Base-by-base conservation (phyloP, 1,139 yeast genomes). In the Suzukiozyma palmioleophila region DNA sequence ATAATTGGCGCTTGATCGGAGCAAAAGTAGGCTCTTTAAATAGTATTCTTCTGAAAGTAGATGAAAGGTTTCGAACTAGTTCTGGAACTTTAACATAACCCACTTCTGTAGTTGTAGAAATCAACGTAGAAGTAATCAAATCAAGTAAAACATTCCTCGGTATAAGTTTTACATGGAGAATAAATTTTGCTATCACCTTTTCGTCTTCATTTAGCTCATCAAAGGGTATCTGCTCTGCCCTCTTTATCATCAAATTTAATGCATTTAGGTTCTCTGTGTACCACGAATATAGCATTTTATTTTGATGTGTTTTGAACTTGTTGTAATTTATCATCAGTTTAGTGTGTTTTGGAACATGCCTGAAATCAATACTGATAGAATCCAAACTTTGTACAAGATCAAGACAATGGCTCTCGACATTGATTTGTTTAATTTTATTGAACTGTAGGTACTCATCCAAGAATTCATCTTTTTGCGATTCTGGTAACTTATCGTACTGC, bases 401-500 rank as follows among this genome's bases (percentile, higher is more conserved):
- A 13, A 30, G 25, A 16, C 37, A 33, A 26, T 33, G 32, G 7
- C 50, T 39, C 35, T 66, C 72, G 3, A 65, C 43, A 4, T 49
- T 43, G 9, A 51, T 39, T 39, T 66, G 66, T 41, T 61, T 64
- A 8, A 33, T 33, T 26, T 36, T 40, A 44, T 59, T 64, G 45
- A 52, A 59, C 5, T 42, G 33, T 13, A 48, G 43, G 43, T 68
- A 69, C 3, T 52, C 44, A 1, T 45, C 31, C 56, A 62, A 45
- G 41, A 69, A 66, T 1, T 8, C 18, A 2, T 27, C 26, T 25
- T 44, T 43, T 5, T 49, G 41, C 2, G 38, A 24, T 6, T 32
- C 37, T 2, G 38, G 9, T 8, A 59, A 39, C 2, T 30, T 11
- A 14, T 58, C 59, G 33, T 47, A 57, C 8, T 52, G 38, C 11